Percentiles rank a stretch among this genome's conserved stretches.
Evolutionary conservation across 2,329 filamentous ascomycete genomes (phyloP).

Genomic region (Myriosclerotinia duriaeana): DNA sequence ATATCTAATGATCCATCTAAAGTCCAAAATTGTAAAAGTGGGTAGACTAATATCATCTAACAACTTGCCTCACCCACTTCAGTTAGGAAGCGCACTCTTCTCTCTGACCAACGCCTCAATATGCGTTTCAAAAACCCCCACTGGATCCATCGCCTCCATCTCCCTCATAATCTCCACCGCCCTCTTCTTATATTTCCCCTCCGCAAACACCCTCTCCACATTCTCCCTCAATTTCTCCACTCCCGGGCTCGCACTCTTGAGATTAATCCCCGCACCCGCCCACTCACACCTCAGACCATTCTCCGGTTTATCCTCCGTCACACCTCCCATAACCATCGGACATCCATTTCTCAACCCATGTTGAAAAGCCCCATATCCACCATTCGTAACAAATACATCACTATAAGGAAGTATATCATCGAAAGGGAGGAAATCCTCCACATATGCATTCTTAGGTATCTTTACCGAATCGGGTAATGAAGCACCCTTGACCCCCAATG

Average conservation of each 20-base stretch:
- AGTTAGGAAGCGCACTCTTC: not conserved
- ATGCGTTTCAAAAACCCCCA: not conserved
- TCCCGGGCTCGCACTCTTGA: not conserved
- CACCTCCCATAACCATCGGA: constrained; percentile 41
- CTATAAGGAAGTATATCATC: constrained; percentile 41
- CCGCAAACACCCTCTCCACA: not conserved
- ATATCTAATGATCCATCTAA: too few species aligned
- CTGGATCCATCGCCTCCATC: not conserved
- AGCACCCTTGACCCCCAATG: constrained; percentile 34
- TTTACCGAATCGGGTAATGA: constrained; percentile 35
- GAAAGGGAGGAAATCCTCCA: constrained; percentile 42
- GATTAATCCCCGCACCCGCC: not conserved
- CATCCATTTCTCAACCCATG: constrained; percentile 40
- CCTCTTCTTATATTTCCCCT: constrained; percentile 2
- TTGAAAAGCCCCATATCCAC: constrained; percentile 42
- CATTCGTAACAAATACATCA: constrained; percentile 42
- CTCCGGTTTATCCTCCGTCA: constrained; percentile 41
- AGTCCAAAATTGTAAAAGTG: too few species aligned
- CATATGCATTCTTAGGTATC: constrained; percentile 39
- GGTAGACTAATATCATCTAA: too few species aligned
- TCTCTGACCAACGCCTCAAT: not conserved
- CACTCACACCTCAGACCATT: not conserved
- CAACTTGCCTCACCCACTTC: too few species aligned
- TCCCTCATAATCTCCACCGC: not conserved
- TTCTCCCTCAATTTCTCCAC: not conserved